Evolutionary conservation across 2,329 filamentous ascomycete genomes (phyloP), one percentile per base, ranked within the genome.

Genomic region (Akanthomyces uredinophilus): DNA sequence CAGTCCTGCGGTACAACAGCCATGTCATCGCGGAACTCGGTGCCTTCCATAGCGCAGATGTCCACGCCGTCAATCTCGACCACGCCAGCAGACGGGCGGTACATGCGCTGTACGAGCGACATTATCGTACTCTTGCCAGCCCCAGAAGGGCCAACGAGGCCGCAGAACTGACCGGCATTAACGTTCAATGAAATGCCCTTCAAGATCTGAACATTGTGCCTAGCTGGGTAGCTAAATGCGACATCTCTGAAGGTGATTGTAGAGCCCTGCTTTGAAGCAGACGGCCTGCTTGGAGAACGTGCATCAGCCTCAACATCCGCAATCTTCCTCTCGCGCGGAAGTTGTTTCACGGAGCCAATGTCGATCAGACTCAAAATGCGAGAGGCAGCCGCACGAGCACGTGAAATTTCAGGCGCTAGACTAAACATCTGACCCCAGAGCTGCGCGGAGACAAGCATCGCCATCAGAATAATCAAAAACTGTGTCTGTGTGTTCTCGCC

Each of bases 381-480:
- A 6, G 80, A 81, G 13, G 85, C 83, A 3, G 89, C 86, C 1
- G 79, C 78, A 35, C 81, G 82, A 1, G 89, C 89, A 50, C 84
- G 83, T 1, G 87, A 86, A n/a, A 92, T 81, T 65, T 93, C 89
- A 1, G 89, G 89, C 0, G 89, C 88, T 1, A 92, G 81, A 27
- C 85, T 85, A 70, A 92, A 92, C 73, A 92, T 85, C 68, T 91
- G 86, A 11, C 88, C 87, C 79, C 87, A 90, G 5, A 89, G 79
- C 71, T 90, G 87, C 0, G 90, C 88, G 62, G 86, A 88, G 44
- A 92, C 85, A 1, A 93, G 81, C 67, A 93, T 83, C 5, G 88
- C 82, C 6, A 89, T 81, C 4, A 91, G 79, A 8, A 92, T 87
- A 67, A 90, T 88, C 71, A 92, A 87, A 75, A 92, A 92, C n/a